A percentile compares a stretch with the other conserved stretches of the same genome.
Evolutionary conservation across 805 yeast species (phyloP).

Genomic region (Yarrowia osloensis): DNA sequence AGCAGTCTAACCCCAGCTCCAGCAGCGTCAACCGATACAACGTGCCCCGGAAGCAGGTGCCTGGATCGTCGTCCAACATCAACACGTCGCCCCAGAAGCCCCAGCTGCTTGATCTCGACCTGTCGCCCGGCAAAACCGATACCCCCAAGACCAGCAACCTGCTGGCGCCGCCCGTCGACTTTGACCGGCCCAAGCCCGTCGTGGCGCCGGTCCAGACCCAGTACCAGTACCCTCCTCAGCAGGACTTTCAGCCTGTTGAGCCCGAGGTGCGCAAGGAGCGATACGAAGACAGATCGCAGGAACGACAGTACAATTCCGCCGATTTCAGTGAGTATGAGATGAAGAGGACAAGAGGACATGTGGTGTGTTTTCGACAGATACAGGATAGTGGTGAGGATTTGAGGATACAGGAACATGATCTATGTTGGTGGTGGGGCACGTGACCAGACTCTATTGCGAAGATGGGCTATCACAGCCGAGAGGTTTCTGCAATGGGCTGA

Average conservation of each 20-base stretch:
- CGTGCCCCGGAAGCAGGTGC: slow-evolving; percentile 14
- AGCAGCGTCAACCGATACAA: slow-evolving; percentile 10
- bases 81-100: slow-evolving; percentile 8
- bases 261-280: slow-evolving; percentile 7
- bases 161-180: background rate
- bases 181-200: slow-evolving; percentile 3
- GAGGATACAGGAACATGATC: background rate
- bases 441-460: background rate
- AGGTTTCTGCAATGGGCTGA: background rate
- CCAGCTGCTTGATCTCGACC: slow-evolving; percentile 28
- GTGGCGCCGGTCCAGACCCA: slow-evolving; percentile 15
- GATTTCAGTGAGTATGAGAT: slow-evolving; percentile 25
- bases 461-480: background rate
- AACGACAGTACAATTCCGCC: slow-evolving; percentile 13
- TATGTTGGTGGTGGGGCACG: background rate
- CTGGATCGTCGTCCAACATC: slow-evolving; percentile 9
- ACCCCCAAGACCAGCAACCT: background rate
- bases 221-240: slow-evolving; percentile 17
- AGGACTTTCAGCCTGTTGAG: slow-evolving; percentile 10
- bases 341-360: background rate
- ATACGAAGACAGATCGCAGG: slow-evolving; percentile 16
- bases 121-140: slow-evolving; percentile 26
- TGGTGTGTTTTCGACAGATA: no score
- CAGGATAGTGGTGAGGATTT: background rate
- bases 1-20: background rate